Percentiles rank a stretch among this genome's conserved stretches.
Evolutionary conservation across 108 stramenopile species (phyloP).

Genomic region (Nannochloropsis gaditana): DNA sequence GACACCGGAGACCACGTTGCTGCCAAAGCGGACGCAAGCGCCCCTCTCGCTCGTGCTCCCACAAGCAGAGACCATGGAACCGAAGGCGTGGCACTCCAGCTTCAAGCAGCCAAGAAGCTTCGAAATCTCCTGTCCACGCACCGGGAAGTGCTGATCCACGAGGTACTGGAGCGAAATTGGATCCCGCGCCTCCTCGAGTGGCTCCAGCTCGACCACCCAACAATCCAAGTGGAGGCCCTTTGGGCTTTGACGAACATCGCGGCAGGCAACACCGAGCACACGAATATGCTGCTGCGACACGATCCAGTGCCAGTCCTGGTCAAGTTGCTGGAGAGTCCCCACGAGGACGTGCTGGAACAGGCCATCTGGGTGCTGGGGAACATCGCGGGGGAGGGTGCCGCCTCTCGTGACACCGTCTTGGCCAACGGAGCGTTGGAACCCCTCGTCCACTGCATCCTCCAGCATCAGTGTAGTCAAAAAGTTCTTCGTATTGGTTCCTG

Average conservation of each 20-base stretch:
- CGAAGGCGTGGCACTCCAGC: constrained; percentile 29
- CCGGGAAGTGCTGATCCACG: constrained; percentile 57
- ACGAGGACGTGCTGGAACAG: constrained; percentile 52
- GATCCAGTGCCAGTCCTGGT: constrained; percentile 42
- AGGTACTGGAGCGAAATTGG: constrained; percentile 65
- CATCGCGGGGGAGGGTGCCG: constrained; percentile 46
- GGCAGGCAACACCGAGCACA: constrained; percentile 45
- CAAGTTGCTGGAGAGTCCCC: constrained; percentile 38
- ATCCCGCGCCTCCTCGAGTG: constrained; percentile 67
- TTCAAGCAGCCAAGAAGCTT: constrained; percentile 37
- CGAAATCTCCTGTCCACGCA: constrained; percentile 43
- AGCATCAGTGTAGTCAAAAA: constrained; percentile 24
- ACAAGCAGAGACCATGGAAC: no score
- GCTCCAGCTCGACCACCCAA: constrained; percentile 65
- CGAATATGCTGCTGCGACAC: constrained; percentile 43
- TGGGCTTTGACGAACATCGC: constrained; percentile 51
- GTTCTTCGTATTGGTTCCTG: constrained; percentile 47
- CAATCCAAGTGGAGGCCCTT: constrained; percentile 62
- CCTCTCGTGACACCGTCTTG: constrained; percentile 41
- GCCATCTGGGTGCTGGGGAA: constrained; percentile 53
- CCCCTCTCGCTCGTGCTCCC: no score
- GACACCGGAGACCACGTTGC: no score
- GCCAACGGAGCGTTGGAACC: constrained; percentile 37
- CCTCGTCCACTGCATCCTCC: constrained; percentile 41
- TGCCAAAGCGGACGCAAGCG: no score